phyloP scores from a whole-genome alignment of 495 filamentous ascomycete species.

The Tuber brumale region DNA sequence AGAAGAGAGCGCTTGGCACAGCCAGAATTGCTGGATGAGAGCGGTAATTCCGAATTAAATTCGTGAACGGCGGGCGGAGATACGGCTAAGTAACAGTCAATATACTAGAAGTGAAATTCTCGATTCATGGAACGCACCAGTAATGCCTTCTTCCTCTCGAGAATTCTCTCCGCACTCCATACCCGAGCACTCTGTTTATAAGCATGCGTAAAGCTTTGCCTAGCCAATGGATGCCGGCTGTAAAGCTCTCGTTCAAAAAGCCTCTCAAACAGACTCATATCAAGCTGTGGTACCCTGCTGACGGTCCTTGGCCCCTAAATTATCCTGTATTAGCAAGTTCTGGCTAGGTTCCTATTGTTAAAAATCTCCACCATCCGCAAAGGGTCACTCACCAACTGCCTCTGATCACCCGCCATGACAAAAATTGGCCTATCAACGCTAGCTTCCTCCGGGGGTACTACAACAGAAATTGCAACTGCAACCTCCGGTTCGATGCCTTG shows the following conservation, averaged over 20 bases:
- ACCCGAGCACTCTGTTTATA: conserved; percentile 28
- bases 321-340: conserved; percentile 18
- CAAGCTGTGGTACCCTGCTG: conserved; percentile 43
- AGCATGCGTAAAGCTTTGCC: conserved; percentile 33
- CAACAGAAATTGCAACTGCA: conserved; percentile 48
- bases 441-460: conserved; percentile 48
- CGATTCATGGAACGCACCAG: conserved; percentile 16
- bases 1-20: conserved; percentile 51
- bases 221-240: conserved; percentile 49
- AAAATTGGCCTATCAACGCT: conserved; percentile 45
- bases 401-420: conserved; percentile 54
- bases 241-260: conserved; percentile 48
- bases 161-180: conserved; percentile 34
- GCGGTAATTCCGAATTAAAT: conserved; percentile 55
- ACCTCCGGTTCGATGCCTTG: conserved; percentile 53
- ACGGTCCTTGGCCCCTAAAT: conserved; percentile 46
- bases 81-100: conserved; percentile 41
- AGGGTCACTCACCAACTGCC: conserved; percentile 46
- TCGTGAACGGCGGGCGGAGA: conserved; percentile 50
- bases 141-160: conserved; percentile 36
- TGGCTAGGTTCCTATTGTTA: background rate
- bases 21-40: conserved; percentile 55
- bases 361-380: conserved; percentile 3
- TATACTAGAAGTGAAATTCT: conserved; percentile 17
- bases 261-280: conserved; percentile 50